These are phyloP conservation scores for Hordeum vulgare DNA, from an alignment of 176 grass and related monocot species.

Conservation along the genomic window MorexV3_pseudomolecules_assembly NC_058519.1:63944333-63944832, in stretches of 20 bases:
- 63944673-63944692: background rate
- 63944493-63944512: background rate
- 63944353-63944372: background rate
- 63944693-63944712: background rate
- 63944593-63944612: background rate
- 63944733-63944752: constrained; percentile 57
- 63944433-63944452: too few relatives aligned
- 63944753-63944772: constrained; percentile 76
- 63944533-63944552: background rate
- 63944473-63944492: background rate
- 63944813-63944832: constrained; percentile 31
- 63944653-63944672: background rate
- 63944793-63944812: constrained; percentile 80
- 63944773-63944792: constrained; percentile 88
- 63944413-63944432: background rate
- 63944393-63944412: background rate
- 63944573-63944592: background rate
- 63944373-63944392: background rate
- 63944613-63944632: constrained; percentile 14
- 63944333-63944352: background rate
- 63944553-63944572: too few relatives aligned
- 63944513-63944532: background rate
- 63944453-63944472: background rate
- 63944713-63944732: constrained; percentile 15
- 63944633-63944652: constrained; percentile 12